Percentiles rank a stretch among this genome's conserved stretches.
These are phyloP conservation scores for Fusarium chlamydosporum DNA, from an alignment of 2,329 filamentous ascomycete genomes.

Conservation along the genomic window DNA sequence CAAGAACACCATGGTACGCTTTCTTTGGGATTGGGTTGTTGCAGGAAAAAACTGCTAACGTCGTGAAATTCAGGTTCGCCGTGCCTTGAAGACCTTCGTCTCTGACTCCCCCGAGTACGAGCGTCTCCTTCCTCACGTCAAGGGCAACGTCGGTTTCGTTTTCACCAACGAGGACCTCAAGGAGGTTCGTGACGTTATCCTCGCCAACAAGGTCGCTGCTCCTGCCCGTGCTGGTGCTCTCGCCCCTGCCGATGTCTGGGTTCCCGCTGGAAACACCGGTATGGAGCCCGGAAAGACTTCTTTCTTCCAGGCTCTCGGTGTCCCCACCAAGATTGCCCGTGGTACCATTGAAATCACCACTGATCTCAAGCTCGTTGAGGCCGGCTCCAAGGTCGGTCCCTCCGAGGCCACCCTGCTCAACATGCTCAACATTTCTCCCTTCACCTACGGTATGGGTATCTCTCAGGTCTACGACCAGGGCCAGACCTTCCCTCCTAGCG, in stretches of 20 bases:
- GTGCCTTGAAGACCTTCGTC: slow-evolving; percentile 96
- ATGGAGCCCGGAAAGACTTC: slow-evolving; percentile 99
- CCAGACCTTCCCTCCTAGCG: slow-evolving; percentile 86
- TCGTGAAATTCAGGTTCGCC: slow-evolving; percentile 76
- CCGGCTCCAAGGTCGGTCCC: slow-evolving; percentile 92
- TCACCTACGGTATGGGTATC: slow-evolving; percentile 99
- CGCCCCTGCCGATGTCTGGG: slow-evolving; percentile 91
- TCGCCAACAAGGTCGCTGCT: slow-evolving; percentile 96
- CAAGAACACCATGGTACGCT: slow-evolving; percentile 98
- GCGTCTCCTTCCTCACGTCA: slow-evolving; percentile 94
- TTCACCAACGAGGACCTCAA: slow-evolving; percentile 99
- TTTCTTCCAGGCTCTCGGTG: slow-evolving; percentile 99
- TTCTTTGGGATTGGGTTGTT: not conserved
- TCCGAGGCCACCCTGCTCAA: slow-evolving; percentile 99
- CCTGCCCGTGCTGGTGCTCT: slow-evolving; percentile 98
- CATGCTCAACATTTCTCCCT: slow-evolving; percentile 99
- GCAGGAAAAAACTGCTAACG: slow-evolving; percentile 36
- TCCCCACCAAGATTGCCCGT: slow-evolving; percentile 99
- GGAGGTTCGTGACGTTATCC: slow-evolving; percentile 91
- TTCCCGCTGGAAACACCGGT: slow-evolving; percentile 99
- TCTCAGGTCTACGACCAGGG: slow-evolving; percentile 97
- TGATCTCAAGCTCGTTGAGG: slow-evolving; percentile 98
- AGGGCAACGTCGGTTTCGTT: slow-evolving; percentile 98
- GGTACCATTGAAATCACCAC: slow-evolving; percentile 99
- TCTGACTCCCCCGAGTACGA: slow-evolving; percentile 95